phyloP scores from a whole-genome alignment of 352 stramenopile species.

The Aphanomyces invadans region DNA sequence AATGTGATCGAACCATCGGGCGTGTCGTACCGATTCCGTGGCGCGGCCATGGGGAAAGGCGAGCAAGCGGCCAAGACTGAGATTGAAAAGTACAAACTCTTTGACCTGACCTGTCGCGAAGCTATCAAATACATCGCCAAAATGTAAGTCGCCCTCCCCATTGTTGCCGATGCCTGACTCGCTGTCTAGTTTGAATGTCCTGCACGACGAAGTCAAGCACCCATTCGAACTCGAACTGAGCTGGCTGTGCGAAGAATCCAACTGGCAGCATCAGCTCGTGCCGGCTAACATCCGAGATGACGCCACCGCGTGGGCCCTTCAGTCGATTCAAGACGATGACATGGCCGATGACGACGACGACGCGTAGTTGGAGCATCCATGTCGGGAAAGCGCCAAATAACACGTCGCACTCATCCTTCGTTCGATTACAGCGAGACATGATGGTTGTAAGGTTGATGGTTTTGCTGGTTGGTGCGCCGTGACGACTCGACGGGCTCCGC shows the following conservation, averaged over 20 bases:
- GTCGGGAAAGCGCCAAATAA: not conserved
- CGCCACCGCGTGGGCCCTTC: constrained; percentile 74
- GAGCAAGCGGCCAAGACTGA: constrained; percentile 98
- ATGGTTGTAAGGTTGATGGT: constrained; percentile 12
- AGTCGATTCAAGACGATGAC: constrained; percentile 83
- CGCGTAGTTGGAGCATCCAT: no score
- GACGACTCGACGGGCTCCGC: constrained; percentile 56
- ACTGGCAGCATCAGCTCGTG: constrained; percentile 93
- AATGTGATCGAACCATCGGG: constrained; percentile 92
- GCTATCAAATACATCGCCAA: constrained; percentile 97
- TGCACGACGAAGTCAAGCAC: constrained; percentile 97
- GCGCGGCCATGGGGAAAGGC: constrained; percentile 95
- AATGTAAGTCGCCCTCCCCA: constrained; percentile 71
- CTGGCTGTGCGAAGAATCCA: constrained; percentile 94
- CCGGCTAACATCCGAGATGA: constrained; percentile 83
- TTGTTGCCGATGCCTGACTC: not conserved
- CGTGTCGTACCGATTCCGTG: constrained; percentile 92
- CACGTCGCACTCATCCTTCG: no score
- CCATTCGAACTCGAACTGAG: constrained; percentile 97
- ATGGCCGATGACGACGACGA: constrained; percentile 85
- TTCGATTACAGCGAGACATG: no score
- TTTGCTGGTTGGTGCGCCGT: constrained; percentile 6
- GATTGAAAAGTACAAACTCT: constrained; percentile 97
- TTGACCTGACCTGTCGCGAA: constrained; percentile 90
- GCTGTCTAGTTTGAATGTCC: constrained; percentile 83